Percentiles rank a stretch among this genome's conserved stretches.
Evolutionary conservation across 805 yeast species (phyloP).

Genomic region (Suhomyces xylopsoci): DNA sequence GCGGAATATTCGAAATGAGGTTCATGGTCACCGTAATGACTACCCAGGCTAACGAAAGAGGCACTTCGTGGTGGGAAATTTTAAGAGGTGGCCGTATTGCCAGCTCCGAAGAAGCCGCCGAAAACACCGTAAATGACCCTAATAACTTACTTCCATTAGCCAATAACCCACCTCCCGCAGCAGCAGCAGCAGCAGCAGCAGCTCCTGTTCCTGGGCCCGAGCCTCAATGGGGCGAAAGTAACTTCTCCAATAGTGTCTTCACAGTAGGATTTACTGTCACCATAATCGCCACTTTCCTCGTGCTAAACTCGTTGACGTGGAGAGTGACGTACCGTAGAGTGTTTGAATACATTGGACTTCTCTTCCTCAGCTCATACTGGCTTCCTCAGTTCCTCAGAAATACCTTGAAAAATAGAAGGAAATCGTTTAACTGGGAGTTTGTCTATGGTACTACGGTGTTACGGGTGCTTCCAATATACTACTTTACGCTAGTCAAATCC

Average conservation of each 20-base stretch:
- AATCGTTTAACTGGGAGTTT: slow-evolving; percentile 68
- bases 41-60: slow-evolving; percentile 70
- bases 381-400: slow-evolving; percentile 84
- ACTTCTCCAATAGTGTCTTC: slow-evolving; percentile 23
- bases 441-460: slow-evolving; percentile 64
- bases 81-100: slow-evolving; percentile 49
- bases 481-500: slow-evolving; percentile 48
- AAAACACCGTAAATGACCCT: slow-evolving; percentile 39
- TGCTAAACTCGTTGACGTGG: slow-evolving; percentile 62
- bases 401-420: slow-evolving; percentile 62
- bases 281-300: slow-evolving; percentile 41
- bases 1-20: slow-evolving; percentile 72
- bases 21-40: slow-evolving; percentile 65
- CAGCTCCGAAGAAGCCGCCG: slow-evolving; percentile 31
- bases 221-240: slow-evolving; percentile 16
- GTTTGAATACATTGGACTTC: slow-evolving; percentile 55
- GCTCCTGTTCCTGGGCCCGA: slow-evolving; percentile 8
- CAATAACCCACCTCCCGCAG: slow-evolving; percentile 29
- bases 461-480: slow-evolving; percentile 62
- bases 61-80: slow-evolving; percentile 62
- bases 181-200: slow-evolving; percentile 10
- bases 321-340: slow-evolving; percentile 50
- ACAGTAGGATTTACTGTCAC: slow-evolving; percentile 26
- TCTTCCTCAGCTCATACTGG: slow-evolving; percentile 72
- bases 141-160: slow-evolving; percentile 6